Evolutionary conservation across 495 filamentous ascomycete genomes (phyloP).

Genomic region (Pseudomonodictys pantanalensis): DNA sequence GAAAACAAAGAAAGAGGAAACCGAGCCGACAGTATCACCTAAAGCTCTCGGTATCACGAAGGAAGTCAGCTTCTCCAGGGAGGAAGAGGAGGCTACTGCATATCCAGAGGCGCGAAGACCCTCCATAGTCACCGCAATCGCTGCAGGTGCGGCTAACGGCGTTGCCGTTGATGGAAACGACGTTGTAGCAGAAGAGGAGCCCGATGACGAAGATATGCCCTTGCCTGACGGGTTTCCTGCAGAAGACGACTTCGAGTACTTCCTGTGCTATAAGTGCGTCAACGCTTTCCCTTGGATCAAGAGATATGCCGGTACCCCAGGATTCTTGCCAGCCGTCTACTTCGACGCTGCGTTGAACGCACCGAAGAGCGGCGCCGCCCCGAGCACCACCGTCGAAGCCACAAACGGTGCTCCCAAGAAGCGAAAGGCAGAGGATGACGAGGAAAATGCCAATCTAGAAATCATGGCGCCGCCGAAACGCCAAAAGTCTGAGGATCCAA

Average conservation of each 20-base stretch:
- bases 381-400: slow-evolving; percentile 26
- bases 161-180: slow-evolving; percentile 25
- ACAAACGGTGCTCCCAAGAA: slow-evolving; percentile 54
- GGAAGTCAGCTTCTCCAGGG: slow-evolving; percentile 24
- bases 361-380: slow-evolving; percentile 11
- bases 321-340: slow-evolving; percentile 74
- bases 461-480: slow-evolving; percentile 33
- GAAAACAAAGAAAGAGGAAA: slow-evolving; percentile 12
- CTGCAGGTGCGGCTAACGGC: slow-evolving; percentile 8
- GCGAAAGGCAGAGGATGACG: slow-evolving; percentile 66
- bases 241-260: slow-evolving; percentile 82
- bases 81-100: slow-evolving; percentile 16
- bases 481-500: slow-evolving; percentile 31
- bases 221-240: slow-evolving; percentile 80
- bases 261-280: slow-evolving; percentile 93
- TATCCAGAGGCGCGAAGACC: slow-evolving; percentile 13
- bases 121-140: slow-evolving; percentile 16
- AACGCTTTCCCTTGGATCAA: slow-evolving; percentile 90
- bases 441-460: slow-evolving; percentile 9
- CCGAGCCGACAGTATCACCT: slow-evolving; percentile 1
- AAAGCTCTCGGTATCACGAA: slow-evolving; percentile 16
- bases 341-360: slow-evolving; percentile 28
- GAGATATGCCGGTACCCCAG: slow-evolving; percentile 75
- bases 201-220: slow-evolving; percentile 51
- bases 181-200: slow-evolving; percentile 20